Percentiles rank a stretch among this genome's conserved stretches.
These are phyloP conservation scores for Madurella mycetomatis DNA, from an alignment of 2,329 filamentous ascomycete species.

Conservation along the genomic window DNA sequence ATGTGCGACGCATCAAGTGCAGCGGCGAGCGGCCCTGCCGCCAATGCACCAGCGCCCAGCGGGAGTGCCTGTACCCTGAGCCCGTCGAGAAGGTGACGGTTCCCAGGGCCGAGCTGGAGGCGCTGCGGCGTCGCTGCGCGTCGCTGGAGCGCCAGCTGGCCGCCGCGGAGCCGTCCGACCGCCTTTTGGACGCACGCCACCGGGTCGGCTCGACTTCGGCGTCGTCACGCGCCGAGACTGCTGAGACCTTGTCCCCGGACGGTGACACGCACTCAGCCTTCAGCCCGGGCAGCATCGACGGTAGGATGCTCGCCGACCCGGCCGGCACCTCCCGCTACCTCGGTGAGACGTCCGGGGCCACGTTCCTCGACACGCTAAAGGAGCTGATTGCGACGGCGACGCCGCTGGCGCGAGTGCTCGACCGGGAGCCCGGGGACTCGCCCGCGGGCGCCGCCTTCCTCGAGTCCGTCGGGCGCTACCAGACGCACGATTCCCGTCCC, in stretches of 20 bases:
- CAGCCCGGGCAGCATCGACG: slow-evolving; percentile 28
- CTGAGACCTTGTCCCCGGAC: slow-evolving; percentile 1
- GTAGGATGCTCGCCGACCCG: slow-evolving; percentile 41
- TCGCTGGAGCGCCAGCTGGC: slow-evolving; percentile 13
- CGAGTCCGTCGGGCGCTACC: slow-evolving; percentile 41
- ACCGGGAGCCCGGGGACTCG: background rate
- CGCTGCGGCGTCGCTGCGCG: slow-evolving; percentile 12
- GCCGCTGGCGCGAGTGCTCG: slow-evolving; percentile 12
- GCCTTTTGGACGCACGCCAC: background rate
- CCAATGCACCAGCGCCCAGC: slow-evolving; percentile 40
- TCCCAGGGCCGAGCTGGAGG: slow-evolving; percentile 32
- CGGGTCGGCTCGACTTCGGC: background rate
- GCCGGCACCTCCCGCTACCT: slow-evolving; percentile 44
- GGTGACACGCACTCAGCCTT: slow-evolving; percentile 4
- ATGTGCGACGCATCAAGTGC: slow-evolving; percentile 49
- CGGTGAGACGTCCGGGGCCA: slow-evolving; percentile 47
- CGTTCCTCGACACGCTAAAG: slow-evolving; percentile 47
- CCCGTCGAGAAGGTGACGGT: slow-evolving; percentile 42
- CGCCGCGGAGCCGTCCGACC: slow-evolving; percentile 1
- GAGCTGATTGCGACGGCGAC: slow-evolving; percentile 39
- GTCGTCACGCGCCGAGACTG: slow-evolving; percentile 5
- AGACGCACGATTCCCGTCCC: slow-evolving; percentile 44
- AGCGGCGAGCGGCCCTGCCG: slow-evolving; percentile 46
- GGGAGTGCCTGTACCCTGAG: slow-evolving; percentile 47
- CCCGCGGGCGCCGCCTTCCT: slow-evolving; percentile 32